phyloP scores from a whole-genome alignment of 805 yeast species.

The Spathaspora gorwiae region DNA sequence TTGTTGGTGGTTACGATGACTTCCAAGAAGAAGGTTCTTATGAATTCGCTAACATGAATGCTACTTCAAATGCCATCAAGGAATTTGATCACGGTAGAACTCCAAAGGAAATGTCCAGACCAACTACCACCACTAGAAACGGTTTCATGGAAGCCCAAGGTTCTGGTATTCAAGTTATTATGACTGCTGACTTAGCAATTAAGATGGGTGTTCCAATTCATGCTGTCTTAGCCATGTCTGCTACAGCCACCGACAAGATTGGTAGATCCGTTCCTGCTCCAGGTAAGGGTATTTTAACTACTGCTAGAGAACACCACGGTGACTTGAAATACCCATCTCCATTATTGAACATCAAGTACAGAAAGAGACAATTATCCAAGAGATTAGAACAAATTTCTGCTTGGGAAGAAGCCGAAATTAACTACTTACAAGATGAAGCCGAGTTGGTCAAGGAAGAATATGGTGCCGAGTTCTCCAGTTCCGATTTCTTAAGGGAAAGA shows the following conservation, averaged over 20 bases:
- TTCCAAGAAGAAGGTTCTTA: conserved; percentile 98
- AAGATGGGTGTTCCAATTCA: conserved; percentile 99
- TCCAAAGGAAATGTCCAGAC: conserved; percentile 98
- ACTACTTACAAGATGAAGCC: conserved; percentile 67
- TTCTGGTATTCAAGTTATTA: conserved; percentile 94
- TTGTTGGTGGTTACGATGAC: conserved; percentile 99
- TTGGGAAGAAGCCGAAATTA: conserved; percentile 84
- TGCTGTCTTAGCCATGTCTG: conserved; percentile 89
- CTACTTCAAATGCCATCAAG: conserved; percentile 84
- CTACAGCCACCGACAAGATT: conserved; percentile 97
- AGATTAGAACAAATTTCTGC: conserved; percentile 72
- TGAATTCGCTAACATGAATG: conserved; percentile 98
- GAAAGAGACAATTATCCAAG: conserved; percentile 81
- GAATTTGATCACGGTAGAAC: conserved; percentile 96
- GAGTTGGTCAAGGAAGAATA: conserved; percentile 49
- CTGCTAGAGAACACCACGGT: conserved; percentile 91
- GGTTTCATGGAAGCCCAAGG: conserved; percentile 99
- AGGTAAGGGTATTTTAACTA: conserved; percentile 98
- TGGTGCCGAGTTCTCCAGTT: conserved; percentile 42
- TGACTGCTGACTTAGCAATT: conserved; percentile 91
- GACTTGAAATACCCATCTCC: conserved; percentile 74
- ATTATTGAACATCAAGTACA: conserved; percentile 83
- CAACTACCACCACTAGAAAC: conserved; percentile 89
- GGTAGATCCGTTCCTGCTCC: conserved; percentile 99
- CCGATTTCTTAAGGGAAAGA: conserved; percentile 68